Percentiles rank a stretch among this genome's conserved stretches.
Conservation (phyloP, 257 asterid species). For the Gentiana macrophylla region DNA sequence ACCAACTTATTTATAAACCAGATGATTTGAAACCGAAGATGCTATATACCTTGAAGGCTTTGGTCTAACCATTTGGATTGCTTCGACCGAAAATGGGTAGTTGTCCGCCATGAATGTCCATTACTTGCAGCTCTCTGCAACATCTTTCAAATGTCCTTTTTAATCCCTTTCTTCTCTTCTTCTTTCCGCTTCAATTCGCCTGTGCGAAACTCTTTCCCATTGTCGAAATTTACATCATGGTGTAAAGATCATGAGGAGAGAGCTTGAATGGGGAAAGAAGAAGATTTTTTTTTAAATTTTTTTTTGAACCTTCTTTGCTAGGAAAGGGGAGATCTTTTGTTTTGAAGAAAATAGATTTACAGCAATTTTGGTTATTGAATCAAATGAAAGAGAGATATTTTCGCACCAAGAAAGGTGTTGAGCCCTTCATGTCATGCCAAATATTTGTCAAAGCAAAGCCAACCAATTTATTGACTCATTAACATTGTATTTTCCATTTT, state of each 20-base stretch:
- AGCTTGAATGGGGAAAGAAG: conserved; percentile 11
- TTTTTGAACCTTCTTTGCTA: background rate
- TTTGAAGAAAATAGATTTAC: background rate
- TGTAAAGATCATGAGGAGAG: conserved; percentile 5
- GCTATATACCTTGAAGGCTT: conserved; percentile 26
- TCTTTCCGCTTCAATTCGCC: background rate
- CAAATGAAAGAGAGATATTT: conserved; percentile 28
- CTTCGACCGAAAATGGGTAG: conserved; percentile 37
- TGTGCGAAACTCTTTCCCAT: conserved; percentile 5
- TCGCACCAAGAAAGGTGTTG: conserved; percentile 39
- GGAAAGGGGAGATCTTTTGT: background rate
- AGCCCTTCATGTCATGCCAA: conserved; percentile 17
- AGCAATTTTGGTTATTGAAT: background rate
- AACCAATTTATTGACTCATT: conserved; percentile 6
- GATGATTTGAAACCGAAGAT: background rate
- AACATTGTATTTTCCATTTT: too few relatives aligned
- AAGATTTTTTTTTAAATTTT: background rate
- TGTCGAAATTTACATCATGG: background rate
- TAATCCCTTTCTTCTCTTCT: background rate
- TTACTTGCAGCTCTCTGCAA: conserved; percentile 38
- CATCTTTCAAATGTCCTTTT: conserved; percentile 14
- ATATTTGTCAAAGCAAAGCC: conserved; percentile 3
- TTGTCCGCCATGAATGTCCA: conserved; percentile 46
- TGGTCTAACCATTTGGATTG: conserved; percentile 43
- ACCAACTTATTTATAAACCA: too few relatives aligned